Percentiles rank a stretch among this genome's conserved stretches.
These are phyloP conservation scores for Kregervanrija delftensis DNA, from an alignment of 805 yeast genomes.

Conservation along the genomic window DNA sequence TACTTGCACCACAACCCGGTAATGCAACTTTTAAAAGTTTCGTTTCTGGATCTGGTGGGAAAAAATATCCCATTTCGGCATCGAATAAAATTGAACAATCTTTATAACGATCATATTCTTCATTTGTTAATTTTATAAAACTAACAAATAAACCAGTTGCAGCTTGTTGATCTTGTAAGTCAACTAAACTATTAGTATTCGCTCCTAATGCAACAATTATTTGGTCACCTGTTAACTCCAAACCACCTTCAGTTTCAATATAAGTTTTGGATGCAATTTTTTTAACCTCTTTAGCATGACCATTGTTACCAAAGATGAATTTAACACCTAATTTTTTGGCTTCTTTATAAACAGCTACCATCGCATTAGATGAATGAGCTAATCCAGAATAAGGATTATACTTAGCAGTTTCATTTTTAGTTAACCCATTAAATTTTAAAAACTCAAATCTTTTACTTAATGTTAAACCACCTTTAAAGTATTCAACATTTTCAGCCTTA, in stretches of 20 bases:
- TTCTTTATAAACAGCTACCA: constrained; percentile 26
- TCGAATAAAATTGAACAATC: constrained; percentile 37
- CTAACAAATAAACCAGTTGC: constrained; percentile 35
- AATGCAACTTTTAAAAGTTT: constrained; percentile 32
- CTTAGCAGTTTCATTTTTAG: constrained; percentile 9
- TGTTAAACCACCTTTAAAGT: constrained; percentile 25
- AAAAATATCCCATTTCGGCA: constrained; percentile 38
- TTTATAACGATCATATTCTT: constrained; percentile 29
- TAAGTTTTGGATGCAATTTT: constrained; percentile 10
- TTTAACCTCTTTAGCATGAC: constrained; percentile 18
- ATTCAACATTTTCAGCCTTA: constrained; percentile 23
- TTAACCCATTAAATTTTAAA: constrained; percentile 11
- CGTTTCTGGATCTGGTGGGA: constrained; percentile 38
- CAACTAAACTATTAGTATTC: constrained; percentile 28
- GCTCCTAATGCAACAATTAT: constrained; percentile 31
- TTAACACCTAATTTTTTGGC: constrained; percentile 27
- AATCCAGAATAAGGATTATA: constrained; percentile 36
- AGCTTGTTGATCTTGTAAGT: constrained; percentile 26
- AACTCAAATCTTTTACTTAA: constrained; percentile 20
- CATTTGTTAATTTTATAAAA: constrained; percentile 31
- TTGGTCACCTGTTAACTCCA: neutral
- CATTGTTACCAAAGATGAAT: constrained; percentile 29
- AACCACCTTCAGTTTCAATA: constrained; percentile 16
- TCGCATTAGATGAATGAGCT: constrained; percentile 35
- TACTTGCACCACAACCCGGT: constrained; percentile 27